These are phyloP conservation scores for Neurospora sp. DNA, from an alignment of 495 filamentous ascomycete genomes.

Conservation along the genomic window DNA sequence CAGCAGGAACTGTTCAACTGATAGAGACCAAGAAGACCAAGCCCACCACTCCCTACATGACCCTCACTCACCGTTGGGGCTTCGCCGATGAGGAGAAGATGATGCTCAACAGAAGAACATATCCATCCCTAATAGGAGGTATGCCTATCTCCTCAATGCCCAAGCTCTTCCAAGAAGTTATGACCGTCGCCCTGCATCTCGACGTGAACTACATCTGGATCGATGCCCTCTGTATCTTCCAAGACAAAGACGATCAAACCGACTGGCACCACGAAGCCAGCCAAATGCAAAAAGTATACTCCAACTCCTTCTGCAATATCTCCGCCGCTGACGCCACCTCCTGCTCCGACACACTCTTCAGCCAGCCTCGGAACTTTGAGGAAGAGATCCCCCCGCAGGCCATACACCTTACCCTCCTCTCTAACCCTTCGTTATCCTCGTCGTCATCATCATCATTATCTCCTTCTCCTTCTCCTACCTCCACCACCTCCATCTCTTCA, in stretches of 20 bases:
- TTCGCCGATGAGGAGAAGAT: background rate
- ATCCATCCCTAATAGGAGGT: background rate
- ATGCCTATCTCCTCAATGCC: background rate
- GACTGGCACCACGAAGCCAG: background rate
- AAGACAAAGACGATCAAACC: background rate
- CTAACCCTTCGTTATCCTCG: too few relatives aligned
- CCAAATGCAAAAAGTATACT: background rate
- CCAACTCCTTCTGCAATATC: conserved; percentile 1
- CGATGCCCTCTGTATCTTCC: conserved; percentile 9
- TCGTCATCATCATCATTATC: too few relatives aligned
- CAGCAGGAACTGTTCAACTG: background rate
- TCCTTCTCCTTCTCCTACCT: too few relatives aligned
- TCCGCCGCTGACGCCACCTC: background rate
- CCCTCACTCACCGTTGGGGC: conserved; percentile 1
- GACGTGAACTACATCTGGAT: conserved; percentile 17
- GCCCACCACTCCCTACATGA: background rate
- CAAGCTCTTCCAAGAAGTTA: background rate
- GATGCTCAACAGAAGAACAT: background rate
- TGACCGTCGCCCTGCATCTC: background rate
- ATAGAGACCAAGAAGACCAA: background rate
- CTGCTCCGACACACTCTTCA: background rate
- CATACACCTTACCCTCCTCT: background rate
- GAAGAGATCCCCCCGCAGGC: background rate
- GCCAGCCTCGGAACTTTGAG: background rate
- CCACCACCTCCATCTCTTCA: background rate